Percentiles rank a stretch among this genome's conserved stretches.
Evolutionary conservation across 148 eudicot genomes (phyloP).

Genomic region (Polygonum aviculare): DNA sequence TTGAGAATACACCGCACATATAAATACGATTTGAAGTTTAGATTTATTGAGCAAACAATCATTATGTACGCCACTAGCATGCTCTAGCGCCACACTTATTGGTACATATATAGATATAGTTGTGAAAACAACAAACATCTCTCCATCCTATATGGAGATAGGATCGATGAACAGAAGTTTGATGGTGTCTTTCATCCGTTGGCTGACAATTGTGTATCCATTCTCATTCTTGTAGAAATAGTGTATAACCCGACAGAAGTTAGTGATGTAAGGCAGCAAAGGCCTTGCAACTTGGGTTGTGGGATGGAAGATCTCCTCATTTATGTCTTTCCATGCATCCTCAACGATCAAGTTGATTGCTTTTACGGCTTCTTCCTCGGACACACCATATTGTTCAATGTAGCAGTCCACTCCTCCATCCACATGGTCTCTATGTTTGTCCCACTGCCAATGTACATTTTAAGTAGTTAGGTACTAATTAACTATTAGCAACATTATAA

Average conservation of each 20-base stretch:
- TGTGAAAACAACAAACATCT: no score
- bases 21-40: no score
- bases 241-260: neutral
- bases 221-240: neutral
- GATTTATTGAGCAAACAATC: no score
- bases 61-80: no score
- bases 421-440: neutral
- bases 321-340: slow-evolving; percentile 7
- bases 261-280: neutral
- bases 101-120: no score
- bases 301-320: neutral
- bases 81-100: no score
- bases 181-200: neutral
- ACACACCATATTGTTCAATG: neutral
- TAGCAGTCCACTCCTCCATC: neutral
- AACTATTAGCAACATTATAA: no score
- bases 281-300: neutral
- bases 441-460: neutral
- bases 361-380: neutral
- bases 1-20: no score
- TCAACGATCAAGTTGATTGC: neutral
- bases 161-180: neutral
- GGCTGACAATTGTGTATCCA: neutral
- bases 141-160: neutral
- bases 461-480: neutral